Base-by-base conservation (phyloP, 441 rosid genomes). In the Adansonia grandidieri region DNA sequence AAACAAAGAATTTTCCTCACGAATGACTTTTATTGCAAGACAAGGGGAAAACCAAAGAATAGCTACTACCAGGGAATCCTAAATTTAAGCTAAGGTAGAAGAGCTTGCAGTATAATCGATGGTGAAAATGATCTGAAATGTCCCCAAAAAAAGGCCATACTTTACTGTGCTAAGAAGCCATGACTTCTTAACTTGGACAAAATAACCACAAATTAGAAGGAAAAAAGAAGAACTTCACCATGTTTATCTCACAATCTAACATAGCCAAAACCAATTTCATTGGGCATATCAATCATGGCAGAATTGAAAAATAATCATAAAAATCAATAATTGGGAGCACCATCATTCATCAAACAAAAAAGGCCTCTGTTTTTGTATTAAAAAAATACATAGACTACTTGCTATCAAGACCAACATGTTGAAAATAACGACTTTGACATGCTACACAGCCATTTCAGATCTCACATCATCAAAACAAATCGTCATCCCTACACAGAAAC, bases 371-470 rank as follows among this genome's bases (percentile, higher is more conserved):
- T 28, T 60, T 42, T 22, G 9, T 45, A 37, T 20, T n/a, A 50
- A 61, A 40, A 50, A 32, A 5, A 19, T 54, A 9, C 6, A 20
- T 45, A 42, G 6, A 37, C 47, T 13, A n/a, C 56, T 57, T 50
- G 66, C 64, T 20, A 15, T 45, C 73, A 62, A 63, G 65, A 61
- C 14, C 45, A 22, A 48, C 3, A 61, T 50, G 15, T 63, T 6
- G 6, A 3, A 3, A 28, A 45, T 13, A 40, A 28, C 2, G 65
- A 5, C 80, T 77, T 28, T 66, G 69, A 77, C 77, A 64, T 44
- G 24, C 71, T 71, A 56, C 62, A 51, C 5, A 74, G 22, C 67
- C 62, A 63, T 47, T 67, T 78, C 76, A 82, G 79, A 78, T 78
- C 76, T 51, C 44, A 63, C 28, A 79, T 53, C 62, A 62, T 32